A percentile compares a stretch with the other conserved stretches of the same genome.
These are phyloP conservation scores for Annulohypoxylon bovei DNA, from an alignment of 495 filamentous ascomycete species.

Conservation along the genomic window DNA sequence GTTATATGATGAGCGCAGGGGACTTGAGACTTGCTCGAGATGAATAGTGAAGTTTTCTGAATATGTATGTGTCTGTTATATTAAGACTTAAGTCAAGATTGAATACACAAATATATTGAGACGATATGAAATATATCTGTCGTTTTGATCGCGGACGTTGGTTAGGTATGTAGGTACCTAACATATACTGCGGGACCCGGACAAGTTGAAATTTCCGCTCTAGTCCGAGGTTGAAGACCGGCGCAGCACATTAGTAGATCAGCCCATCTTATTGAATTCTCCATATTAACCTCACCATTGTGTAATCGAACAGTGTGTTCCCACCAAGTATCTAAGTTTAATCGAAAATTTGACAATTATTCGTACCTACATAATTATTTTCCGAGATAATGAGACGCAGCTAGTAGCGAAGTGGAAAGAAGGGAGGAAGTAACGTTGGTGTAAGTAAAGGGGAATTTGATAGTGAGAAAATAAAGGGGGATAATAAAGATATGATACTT, in stretches of 20 bases:
- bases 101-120: background rate
- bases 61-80: background rate
- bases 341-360: background rate
- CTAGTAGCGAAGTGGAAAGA: too few species aligned
- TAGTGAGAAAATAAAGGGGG: background rate
- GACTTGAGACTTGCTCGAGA: background rate
- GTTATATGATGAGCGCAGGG: background rate
- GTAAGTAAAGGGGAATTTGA: too few species aligned
- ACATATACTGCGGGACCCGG: constrained; percentile 11
- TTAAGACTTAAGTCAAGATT: background rate
- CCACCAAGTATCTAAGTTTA: background rate
- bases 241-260: background rate
- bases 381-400: too few species aligned
- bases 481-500: too few species aligned
- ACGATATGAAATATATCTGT: background rate
- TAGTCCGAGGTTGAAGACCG: background rate
- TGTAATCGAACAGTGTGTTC: background rate
- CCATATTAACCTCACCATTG: constrained; percentile 9
- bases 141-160: background rate
- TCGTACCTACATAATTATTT: background rate
- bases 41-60: background rate
- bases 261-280: constrained; percentile 10
- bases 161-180: too few species aligned
- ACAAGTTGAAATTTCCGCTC: constrained; percentile 35
- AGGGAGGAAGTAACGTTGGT: too few species aligned